phyloP scores from a whole-genome alignment of 257 asterid genomes.

The Cynanchum wilfordii region DNA sequence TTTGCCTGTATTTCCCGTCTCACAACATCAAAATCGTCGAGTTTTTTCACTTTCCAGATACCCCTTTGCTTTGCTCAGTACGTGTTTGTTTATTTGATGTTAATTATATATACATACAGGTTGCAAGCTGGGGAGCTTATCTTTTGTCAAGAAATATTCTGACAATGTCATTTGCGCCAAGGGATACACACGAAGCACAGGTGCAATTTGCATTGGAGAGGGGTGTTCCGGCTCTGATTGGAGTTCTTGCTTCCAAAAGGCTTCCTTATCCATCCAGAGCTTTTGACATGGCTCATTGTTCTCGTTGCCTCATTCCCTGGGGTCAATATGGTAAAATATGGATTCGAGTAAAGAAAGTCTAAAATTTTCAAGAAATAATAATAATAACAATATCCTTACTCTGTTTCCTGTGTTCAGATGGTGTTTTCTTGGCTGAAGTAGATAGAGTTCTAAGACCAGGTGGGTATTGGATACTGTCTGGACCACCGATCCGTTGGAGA shows the following conservation, averaged over 20 bases:
- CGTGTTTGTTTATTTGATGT: background rate
- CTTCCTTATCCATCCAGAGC: constrained; percentile 88
- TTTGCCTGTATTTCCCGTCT: background rate
- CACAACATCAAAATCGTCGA: background rate
- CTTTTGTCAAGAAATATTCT: constrained; percentile 64
- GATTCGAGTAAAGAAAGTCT: too few relatives aligned
- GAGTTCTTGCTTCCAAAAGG: constrained; percentile 83
- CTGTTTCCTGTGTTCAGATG: constrained; percentile 36
- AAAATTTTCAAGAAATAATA: background rate
- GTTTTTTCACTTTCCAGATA: background rate
- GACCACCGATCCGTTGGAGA: constrained; percentile 87
- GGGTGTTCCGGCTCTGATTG: constrained; percentile 88
- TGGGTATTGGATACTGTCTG: constrained; percentile 90
- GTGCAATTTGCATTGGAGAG: constrained; percentile 85
- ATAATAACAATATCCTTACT: too few relatives aligned
- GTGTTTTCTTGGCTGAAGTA: constrained; percentile 69
- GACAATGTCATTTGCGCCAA: constrained; percentile 84
- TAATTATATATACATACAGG: constrained; percentile 27
- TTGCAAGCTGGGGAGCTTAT: constrained; percentile 94
- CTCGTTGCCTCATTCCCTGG: constrained; percentile 96
- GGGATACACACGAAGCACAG: constrained; percentile 86
- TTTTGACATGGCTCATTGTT: constrained; percentile 91
- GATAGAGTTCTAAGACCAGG: constrained; percentile 81
- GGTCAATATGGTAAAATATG: constrained; percentile 74
- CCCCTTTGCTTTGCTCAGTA: background rate